phyloP scores from a whole-genome alignment of 345 rosid genomes.

The Salix suchowensis region DNA sequence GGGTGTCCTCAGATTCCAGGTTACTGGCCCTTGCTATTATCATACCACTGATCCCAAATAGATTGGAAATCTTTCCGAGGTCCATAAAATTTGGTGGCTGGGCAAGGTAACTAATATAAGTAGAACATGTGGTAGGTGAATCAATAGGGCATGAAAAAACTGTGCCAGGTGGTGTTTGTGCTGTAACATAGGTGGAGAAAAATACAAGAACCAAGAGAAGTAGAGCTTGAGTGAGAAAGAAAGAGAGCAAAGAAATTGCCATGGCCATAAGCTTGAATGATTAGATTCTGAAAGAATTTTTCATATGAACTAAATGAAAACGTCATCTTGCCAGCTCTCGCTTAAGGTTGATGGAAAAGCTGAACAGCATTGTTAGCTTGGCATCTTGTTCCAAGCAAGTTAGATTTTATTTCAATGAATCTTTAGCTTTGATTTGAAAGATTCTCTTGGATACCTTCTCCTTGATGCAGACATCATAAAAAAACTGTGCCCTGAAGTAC shows the following conservation, averaged over 20 bases:
- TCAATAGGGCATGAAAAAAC: slow-evolving; percentile 34
- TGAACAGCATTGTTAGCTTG: slow-evolving; percentile 7
- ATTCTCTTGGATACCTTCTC: slow-evolving; percentile 8
- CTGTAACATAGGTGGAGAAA: slow-evolving; percentile 12
- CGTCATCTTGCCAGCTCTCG: neutral
- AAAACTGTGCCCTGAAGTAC: neutral
- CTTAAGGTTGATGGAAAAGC: slow-evolving; percentile 21
- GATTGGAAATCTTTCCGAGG: slow-evolving; percentile 44
- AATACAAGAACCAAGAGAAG: slow-evolving; percentile 20
- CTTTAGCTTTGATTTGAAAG: slow-evolving; percentile 26
- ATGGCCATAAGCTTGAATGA: slow-evolving; percentile 21
- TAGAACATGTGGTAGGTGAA: slow-evolving; percentile 21
- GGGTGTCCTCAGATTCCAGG: slow-evolving; percentile 38
- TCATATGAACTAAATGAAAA: slow-evolving; percentile 8
- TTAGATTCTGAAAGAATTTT: neutral
- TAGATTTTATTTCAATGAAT: slow-evolving; percentile 14
- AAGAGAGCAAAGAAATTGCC: slow-evolving; percentile 24
- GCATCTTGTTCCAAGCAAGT: slow-evolving; percentile 13
- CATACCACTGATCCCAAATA: slow-evolving; percentile 35
- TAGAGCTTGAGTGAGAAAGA: slow-evolving; percentile 10
- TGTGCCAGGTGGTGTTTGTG: slow-evolving; percentile 32
- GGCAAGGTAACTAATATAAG: slow-evolving; percentile 40
- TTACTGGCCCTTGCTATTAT: slow-evolving; percentile 43
- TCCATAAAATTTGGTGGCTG: slow-evolving; percentile 37
- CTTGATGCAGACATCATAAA: neutral